Base-by-base conservation (phyloP, 192 early-diverging fungal species). In the Entomortierella chlamydospora region DNA sequence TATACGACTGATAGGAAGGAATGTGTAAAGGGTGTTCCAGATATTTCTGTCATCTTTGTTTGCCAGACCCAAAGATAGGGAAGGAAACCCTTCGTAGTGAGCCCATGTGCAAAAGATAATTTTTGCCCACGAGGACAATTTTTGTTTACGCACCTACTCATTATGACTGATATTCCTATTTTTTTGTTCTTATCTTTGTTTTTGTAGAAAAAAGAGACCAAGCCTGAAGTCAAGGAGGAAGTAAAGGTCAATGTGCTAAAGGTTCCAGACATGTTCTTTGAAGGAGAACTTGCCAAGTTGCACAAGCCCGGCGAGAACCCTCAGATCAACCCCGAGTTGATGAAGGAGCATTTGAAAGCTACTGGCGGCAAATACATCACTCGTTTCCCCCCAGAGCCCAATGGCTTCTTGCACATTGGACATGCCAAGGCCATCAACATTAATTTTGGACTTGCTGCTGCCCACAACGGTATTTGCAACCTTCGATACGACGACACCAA, bases 371-470 rank as follows among this genome's bases (percentile, higher is more conserved):
- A 90, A 72, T 98, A 99, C 17, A 70, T 98, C 20, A 99, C 98
- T 17, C 96, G 98, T 42, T 99, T 99, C 87, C 98, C 98, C 26
- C 98, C 98, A 60, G 98, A 99, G 88, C 98, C 98, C 59, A 99
- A 99, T 81, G 97, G 98, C 26, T 98, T 91, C 86, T 86, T 99
- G 56, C 97, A 99, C 82, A 99, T 99, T 83, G 97, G 98, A 57
- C 98, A 99, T 79, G 96, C 97, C 66, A 99, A 99, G 85, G 98
- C 97, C 45, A 98, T 99, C 87, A 99, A 99, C 82, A 92, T 99
- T 72, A 99, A 97, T 87, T 99, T 99, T 92, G 98, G 97, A 51
- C 98, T 96, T 63, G 98, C 98, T 23, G 89, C 90, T 69, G 92
- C 92, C 15, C 91, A 96, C 76, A 87, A 93, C 57, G 98, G 98